Base-by-base conservation (phyloP, 306 rosid species). In the Trifolium dubium region DNA sequence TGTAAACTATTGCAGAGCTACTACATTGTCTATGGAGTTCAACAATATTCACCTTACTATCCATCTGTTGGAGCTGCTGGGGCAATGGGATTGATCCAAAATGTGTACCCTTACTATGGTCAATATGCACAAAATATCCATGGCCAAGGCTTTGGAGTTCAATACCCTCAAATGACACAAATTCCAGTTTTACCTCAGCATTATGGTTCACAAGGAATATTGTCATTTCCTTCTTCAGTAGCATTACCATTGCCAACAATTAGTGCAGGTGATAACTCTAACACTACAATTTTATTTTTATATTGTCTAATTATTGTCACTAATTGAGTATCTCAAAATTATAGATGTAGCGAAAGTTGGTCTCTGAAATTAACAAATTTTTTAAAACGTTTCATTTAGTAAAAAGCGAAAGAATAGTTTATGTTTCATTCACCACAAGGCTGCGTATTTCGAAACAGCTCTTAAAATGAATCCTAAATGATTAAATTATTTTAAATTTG, bases 1-100 rank as follows among this genome's bases (percentile, higher is more conserved):
- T 56, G 51, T 30, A 28, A 29, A 65, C 32, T 76, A 23, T 4
- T 76, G 64, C 89, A 93, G 98, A 87, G 69, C 65, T 91, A 91
- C 73, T 89, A 89, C 50, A 62, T 86, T 84, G 83, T 88, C n/a
- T 93, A 91, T 85, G 96, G 98, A 35, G 89, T 90, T 69, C 97
- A 91, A 72, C 97, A 89, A 18, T 80, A 83, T 73, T 79, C 94
- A 60, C 96, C 96, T 29, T 89, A 91, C 75, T 85, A 86, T 68
- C 59, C 91, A 39, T 49, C 90, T 0, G 30, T 78, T 55, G 92
- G 91, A 73, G 85, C 78, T 55, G 75, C 94, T 40, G 98, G 92
- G 30, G 44, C 85, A 34, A 68, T 87, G 6, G 92, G 90, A 40
- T 73, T 90, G 84, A 75, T 80, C 69, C 91, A 76, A 13, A 89